Evolutionary conservation across 805 yeast species (phyloP).

Genomic region (Isabelozyma rhagii): DNA sequence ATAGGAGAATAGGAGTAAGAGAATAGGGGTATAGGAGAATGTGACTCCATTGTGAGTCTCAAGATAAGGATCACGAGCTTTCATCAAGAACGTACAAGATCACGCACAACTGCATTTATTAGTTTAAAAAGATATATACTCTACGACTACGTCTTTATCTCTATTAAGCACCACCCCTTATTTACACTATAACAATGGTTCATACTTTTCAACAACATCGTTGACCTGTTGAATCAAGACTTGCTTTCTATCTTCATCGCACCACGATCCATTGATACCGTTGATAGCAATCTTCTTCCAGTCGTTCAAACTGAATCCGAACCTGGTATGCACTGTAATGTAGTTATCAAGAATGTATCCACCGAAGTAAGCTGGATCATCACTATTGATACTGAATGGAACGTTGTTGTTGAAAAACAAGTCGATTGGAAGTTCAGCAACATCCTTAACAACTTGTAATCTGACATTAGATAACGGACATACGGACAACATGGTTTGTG

Average conservation of each 20-base stretch:
- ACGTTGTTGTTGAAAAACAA: constrained; percentile 58
- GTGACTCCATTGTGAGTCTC: too few relatives aligned
- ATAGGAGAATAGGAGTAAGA: too few relatives aligned
- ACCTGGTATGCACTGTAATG: constrained; percentile 57
- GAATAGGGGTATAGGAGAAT: too few relatives aligned
- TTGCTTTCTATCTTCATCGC: constrained; percentile 50
- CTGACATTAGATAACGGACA: constrained; percentile 80
- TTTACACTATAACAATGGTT: not conserved
- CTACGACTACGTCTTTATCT: not conserved
- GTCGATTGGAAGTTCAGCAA: constrained; percentile 63
- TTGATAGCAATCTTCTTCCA: constrained; percentile 67
- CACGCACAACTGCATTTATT: too few relatives aligned
- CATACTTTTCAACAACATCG: constrained; percentile 7
- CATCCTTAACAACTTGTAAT: constrained; percentile 68
- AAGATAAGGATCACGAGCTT: too few relatives aligned
- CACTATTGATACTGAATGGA: constrained; percentile 73
- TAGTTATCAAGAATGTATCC: constrained; percentile 82
- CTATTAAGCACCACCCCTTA: not conserved
- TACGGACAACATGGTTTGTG: constrained; percentile 58
- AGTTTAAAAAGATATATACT: not conserved
- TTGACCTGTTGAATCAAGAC: not conserved
- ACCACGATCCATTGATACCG: constrained; percentile 73
- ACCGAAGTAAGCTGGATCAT: constrained; percentile 82
- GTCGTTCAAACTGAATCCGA: constrained; percentile 55
- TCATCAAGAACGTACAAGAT: too few relatives aligned